These are phyloP conservation scores for Pascua sp. DNA, from an alignment of 1,284 basidiomycete genomes.

Conservation along the genomic window DNA sequence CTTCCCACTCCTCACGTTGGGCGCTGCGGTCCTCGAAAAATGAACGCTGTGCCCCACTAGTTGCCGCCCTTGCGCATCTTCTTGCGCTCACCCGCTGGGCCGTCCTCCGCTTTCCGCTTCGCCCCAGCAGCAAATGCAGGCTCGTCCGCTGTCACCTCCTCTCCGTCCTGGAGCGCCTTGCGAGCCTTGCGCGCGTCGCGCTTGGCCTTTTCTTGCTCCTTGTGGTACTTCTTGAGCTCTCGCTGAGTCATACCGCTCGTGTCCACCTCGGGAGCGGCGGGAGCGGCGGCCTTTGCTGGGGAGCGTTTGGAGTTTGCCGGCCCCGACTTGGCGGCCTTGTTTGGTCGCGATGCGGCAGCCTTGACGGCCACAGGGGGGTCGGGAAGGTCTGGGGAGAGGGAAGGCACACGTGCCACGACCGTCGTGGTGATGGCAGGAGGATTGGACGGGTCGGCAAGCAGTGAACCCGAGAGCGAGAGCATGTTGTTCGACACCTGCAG, in stretches of 20 bases:
- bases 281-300: neutral
- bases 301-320: conserved; percentile 3
- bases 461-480: conserved; percentile 86
- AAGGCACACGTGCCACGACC: conserved; percentile 15
- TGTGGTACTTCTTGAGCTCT: conserved; percentile 40
- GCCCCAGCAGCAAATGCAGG: conserved; percentile 2
- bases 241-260: conserved; percentile 28
- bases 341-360: conserved; percentile 2
- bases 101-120: conserved; percentile 35
- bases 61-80: conserved; percentile 36
- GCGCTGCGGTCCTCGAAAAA: too few relatives aligned
- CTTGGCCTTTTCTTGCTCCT: conserved; percentile 42
- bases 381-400: conserved; percentile 26
- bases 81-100: conserved; percentile 11
- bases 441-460: conserved; percentile 80
- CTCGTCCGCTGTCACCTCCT: conserved; percentile 17
- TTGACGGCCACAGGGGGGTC: conserved; percentile 14
- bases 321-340: conserved; percentile 8
- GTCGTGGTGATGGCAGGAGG: conserved; percentile 53
- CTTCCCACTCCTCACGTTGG: too few relatives aligned
- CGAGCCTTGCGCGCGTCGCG: conserved; percentile 40
- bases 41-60: too few relatives aligned
- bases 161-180: conserved; percentile 25
- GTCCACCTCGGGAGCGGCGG: conserved; percentile 24
- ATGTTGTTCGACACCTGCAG: conserved; percentile 91